Conservation (phyloP, 1,284 basidiomycete genomes). For the Microbotryum violaceum region DNA sequence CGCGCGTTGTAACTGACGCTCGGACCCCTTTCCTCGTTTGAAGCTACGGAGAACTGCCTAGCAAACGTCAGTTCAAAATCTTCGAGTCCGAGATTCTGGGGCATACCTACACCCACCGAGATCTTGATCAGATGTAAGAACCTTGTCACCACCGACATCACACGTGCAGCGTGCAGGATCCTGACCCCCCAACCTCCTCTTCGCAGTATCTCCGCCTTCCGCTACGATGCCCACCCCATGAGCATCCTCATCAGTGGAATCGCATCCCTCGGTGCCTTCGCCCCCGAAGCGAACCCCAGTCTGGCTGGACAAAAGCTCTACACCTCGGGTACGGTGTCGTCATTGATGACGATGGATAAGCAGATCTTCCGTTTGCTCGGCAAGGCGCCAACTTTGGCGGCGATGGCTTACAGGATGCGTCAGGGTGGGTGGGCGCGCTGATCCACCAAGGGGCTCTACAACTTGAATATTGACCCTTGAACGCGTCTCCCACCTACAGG, state of each 20-base stretch:
- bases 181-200: no score
- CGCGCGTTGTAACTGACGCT: background rate
- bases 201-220: conserved; percentile 20
- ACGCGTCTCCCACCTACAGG: conserved; percentile 49
- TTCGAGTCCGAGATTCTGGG: conserved; percentile 69
- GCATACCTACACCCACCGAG: conserved; percentile 66
- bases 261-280: conserved; percentile 75
- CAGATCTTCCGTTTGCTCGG: conserved; percentile 80
- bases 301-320: conserved; percentile 66
- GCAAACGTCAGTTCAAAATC: conserved; percentile 39
- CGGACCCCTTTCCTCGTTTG: conserved; percentile 41
- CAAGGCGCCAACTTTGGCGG: conserved; percentile 76
- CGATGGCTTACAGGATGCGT: conserved; percentile 36
- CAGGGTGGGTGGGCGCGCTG: background rate
- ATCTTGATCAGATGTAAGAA: conserved; percentile 57
- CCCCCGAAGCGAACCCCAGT: conserved; percentile 44
- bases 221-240: conserved; percentile 30
- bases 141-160: no score
- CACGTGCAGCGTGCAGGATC: background rate
- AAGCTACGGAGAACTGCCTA: conserved; percentile 66
- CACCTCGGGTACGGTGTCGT: conserved; percentile 47
- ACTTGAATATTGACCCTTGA: background rate
- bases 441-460: background rate
- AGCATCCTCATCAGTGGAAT: conserved; percentile 70
- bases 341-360: conserved; percentile 72